Base-by-base conservation (phyloP, 208 protist species). In the Naegleria fowleri region DNA sequence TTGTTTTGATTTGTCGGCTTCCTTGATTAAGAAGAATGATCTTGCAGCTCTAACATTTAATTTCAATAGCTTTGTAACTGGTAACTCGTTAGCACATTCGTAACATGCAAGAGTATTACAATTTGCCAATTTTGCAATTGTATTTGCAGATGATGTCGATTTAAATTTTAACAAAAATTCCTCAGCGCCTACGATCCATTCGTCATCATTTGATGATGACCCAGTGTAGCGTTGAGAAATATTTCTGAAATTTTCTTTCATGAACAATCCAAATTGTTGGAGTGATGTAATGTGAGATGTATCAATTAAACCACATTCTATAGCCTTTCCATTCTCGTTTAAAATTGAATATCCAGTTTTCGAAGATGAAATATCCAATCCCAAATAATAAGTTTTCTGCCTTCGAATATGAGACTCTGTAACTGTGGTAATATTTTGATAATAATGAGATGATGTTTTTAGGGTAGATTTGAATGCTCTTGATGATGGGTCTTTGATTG, bases 131-230 rank as follows among this genome's bases (percentile, higher is more conserved):
- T 86, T 86, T 40, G 40, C n/a, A 25, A 86, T 6, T 0, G 83
- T 86, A 43, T 40, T 43, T 86, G 33, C 15, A 7, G 13, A 19
- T 86, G 83, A 86, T 38, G 22, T 39, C 0, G 7, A 1, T 5
- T 86, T 39, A 43, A 38, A 48, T 43, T 43, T 40, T 1, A 86
- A 33, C 25, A 48, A 29, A 86, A 79, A 79, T 36, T 39, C 83
- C 25, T 86, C 83, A 43, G 40, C 83, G 16, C 39, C 83, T 19
- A 86, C 83, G 41, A 86, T 86, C 83, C 83, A 86, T 43, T 86
- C 83, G 36, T 36, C 29, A 0, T 79, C 25, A 36, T 79, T n/a
- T 36, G 19, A 19, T 79, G 16, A 29, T 79, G 29, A 22, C 13
- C n/a, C 1, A 84, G 9, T 22, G 48, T 86, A 48, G 16, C n/a